A percentile compares a stretch with the other conserved stretches of the same genome.
Conservation (phyloP, 1,284 basidiomycete genomes). For the Testicularia cyperi region DNA sequence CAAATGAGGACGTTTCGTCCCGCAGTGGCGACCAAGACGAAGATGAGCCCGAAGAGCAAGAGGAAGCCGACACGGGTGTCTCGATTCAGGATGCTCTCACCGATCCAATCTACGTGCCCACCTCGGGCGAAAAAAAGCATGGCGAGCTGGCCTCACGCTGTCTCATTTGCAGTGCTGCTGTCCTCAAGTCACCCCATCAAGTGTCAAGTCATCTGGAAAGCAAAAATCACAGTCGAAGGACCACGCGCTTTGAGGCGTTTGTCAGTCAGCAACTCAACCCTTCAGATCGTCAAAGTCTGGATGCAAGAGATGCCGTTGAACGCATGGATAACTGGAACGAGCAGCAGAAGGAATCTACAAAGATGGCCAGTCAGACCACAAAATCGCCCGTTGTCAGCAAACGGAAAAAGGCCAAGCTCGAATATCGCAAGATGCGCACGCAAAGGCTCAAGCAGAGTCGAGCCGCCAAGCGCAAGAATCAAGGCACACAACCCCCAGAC, state of each 20-base stretch:
- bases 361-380: too few relatives aligned
- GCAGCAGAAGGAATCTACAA: too few relatives aligned
- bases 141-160: slow-evolving; percentile 24
- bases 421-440: too few relatives aligned
- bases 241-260: slow-evolving; percentile 23
- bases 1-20: slow-evolving; percentile 2
- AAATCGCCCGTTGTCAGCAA: too few relatives aligned
- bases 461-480: slow-evolving; percentile 10
- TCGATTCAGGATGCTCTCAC: slow-evolving; percentile 23
- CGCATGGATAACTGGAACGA: slow-evolving; percentile 29
- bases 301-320: slow-evolving; percentile 31
- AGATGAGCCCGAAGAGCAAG: slow-evolving; percentile 1
- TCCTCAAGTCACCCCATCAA: slow-evolving; percentile 20
- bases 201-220: slow-evolving; percentile 21
- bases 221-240: slow-evolving; percentile 26
- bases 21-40: background rate
- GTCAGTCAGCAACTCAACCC: slow-evolving; percentile 16
- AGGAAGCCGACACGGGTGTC: slow-evolving; percentile 5
- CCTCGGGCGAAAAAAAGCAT: slow-evolving; percentile 31
- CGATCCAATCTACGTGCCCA: slow-evolving; percentile 36
- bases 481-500: slow-evolving; percentile 2
- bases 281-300: slow-evolving; percentile 10
- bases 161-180: slow-evolving; percentile 28
- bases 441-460: slow-evolving; percentile 25
- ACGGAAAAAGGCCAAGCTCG: slow-evolving; percentile 19